Percentiles rank a stretch among this genome's conserved stretches.
Conservation (phyloP, 805 yeast genomes). For the Candida sakaeoensis region DNA sequence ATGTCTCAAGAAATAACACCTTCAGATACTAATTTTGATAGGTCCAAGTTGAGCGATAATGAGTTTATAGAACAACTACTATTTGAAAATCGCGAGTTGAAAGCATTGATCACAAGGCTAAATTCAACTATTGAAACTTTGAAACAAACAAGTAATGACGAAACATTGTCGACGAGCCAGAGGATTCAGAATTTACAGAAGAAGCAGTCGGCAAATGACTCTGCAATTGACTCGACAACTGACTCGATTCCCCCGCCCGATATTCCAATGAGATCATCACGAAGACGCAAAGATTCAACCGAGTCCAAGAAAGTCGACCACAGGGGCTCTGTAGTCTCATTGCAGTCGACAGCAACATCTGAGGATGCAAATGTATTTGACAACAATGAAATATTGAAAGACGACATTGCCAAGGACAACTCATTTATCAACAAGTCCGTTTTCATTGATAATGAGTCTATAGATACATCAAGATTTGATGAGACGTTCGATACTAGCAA, state of each 20-base stretch:
- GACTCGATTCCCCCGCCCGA: background rate
- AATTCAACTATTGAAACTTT: constrained; percentile 5
- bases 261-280: constrained; percentile 19
- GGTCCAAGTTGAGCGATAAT: constrained; percentile 22
- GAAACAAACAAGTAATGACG: background rate
- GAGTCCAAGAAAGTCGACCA: constrained; percentile 1
- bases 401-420: background rate
- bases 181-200: constrained; percentile 5
- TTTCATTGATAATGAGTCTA: background rate
- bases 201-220: background rate
- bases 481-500: constrained; percentile 3
- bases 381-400: background rate
- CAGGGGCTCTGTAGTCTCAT: background rate
- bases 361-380: constrained; percentile 2
- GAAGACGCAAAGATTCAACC: constrained; percentile 17
- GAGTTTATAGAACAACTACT: constrained; percentile 34
- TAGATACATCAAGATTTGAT: background rate
- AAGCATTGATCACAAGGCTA: constrained; percentile 13
- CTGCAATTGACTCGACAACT: too few species aligned
- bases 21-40: constrained; percentile 33
- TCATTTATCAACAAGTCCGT: background rate
- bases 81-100: constrained; percentile 34
- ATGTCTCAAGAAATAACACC: constrained; percentile 21
- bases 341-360: constrained; percentile 1
- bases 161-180: constrained; percentile 4